These are phyloP conservation scores for Arabidopsis thaliana DNA, from an alignment of 345 rosid genomes.

Conservation along the genomic window TAIR10.1 NC_003075.7:1493501-1494000, in stretches of 20 bases:
- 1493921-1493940: slow-evolving; percentile 83
- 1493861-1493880: slow-evolving; percentile 62
- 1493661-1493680: background rate
- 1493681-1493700: background rate
- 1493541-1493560: slow-evolving; percentile 78
- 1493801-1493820: slow-evolving; percentile 25
- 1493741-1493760: slow-evolving; percentile 92
- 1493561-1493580: slow-evolving; percentile 67
- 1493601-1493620: slow-evolving; percentile 71
- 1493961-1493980: slow-evolving; percentile 24
- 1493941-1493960: slow-evolving; percentile 19
- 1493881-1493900: slow-evolving; percentile 79
- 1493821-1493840: slow-evolving; percentile 5
- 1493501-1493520: slow-evolving; percentile 9
- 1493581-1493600: slow-evolving; percentile 90
- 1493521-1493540: slow-evolving; percentile 16
- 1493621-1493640: slow-evolving; percentile 65
- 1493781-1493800: slow-evolving; percentile 53
- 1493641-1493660: background rate
- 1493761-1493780: slow-evolving; percentile 95
- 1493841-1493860: slow-evolving; percentile 14
- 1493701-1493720: slow-evolving; percentile 72
- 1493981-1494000: slow-evolving; percentile 1
- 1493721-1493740: slow-evolving; percentile 71
- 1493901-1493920: slow-evolving; percentile 88